A percentile compares a stretch with the other conserved stretches of the same genome.
Evolutionary conservation across 768 basidiomycete species (phyloP).

Genomic region (Agrocybe praecox): DNA sequence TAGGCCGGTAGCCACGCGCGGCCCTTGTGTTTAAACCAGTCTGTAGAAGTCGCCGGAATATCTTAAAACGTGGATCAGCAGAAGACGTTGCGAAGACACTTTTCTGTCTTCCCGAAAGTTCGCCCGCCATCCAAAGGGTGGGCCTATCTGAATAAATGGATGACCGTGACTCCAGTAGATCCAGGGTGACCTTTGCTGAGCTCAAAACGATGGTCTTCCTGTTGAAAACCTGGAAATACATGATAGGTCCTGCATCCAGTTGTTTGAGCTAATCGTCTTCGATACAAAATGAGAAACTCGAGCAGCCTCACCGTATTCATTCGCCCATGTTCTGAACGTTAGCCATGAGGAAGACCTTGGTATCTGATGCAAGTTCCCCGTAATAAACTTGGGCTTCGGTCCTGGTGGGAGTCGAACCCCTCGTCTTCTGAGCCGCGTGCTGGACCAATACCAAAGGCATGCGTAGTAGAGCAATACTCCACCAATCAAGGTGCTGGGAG

Average conservation of each 20-base stretch:
- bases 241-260: constrained; percentile 34
- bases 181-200: constrained; percentile 39
- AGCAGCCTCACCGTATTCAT: constrained; percentile 20
- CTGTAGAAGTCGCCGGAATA: constrained; percentile 38
- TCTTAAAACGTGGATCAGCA: constrained; percentile 33
- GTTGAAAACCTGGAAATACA: constrained; percentile 39
- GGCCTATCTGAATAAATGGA: constrained; percentile 54
- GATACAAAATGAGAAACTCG: neutral
- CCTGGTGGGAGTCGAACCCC: constrained; percentile 26
- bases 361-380: constrained; percentile 28
- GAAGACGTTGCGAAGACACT: constrained; percentile 33
- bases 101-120: constrained; percentile 29
- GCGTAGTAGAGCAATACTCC: constrained; percentile 3
- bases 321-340: constrained; percentile 18
- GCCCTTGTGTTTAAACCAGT: constrained; percentile 37
- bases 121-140: constrained; percentile 27
- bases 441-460: constrained; percentile 6
- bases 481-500: neutral
- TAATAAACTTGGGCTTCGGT: constrained; percentile 21
- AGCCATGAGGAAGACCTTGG: constrained; percentile 19
- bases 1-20: constrained; percentile 28
- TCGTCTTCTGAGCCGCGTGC: neutral
- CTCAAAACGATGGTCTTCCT: constrained; percentile 49
- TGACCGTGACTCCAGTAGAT: constrained; percentile 50
- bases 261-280: neutral